These are phyloP conservation scores for Phaseolus lunatus DNA, from an alignment of 306 rosid species.

Conservation along the genomic window DNA sequence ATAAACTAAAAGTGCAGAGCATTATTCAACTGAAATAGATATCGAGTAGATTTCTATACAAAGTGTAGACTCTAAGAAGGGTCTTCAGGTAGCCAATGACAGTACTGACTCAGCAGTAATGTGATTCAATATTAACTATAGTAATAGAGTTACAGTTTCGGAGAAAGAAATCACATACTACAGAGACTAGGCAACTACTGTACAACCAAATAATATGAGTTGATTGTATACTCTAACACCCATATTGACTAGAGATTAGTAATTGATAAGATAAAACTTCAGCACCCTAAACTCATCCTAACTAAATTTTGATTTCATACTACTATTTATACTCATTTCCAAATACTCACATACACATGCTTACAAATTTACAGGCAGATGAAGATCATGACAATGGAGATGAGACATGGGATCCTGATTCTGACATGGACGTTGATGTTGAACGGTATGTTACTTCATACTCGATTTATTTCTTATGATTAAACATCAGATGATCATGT, in stretches of 20 bases:
- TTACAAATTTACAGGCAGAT: constrained; percentile 57
- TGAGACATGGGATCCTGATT: constrained; percentile 73
- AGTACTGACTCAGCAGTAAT: too few relatives aligned
- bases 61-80: too few relatives aligned
- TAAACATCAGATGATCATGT: constrained; percentile 16
- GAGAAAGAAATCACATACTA: too few relatives aligned
- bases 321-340: constrained; percentile 11
- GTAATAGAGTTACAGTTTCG: too few relatives aligned
- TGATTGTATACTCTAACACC: not conserved
- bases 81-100: too few relatives aligned
- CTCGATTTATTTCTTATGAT: constrained; percentile 25
- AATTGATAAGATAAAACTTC: not conserved
- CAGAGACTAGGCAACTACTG: too few relatives aligned
- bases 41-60: not conserved
- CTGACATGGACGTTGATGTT: constrained; percentile 73
- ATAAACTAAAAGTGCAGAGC: not conserved
- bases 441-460: constrained; percentile 62
- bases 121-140: too few relatives aligned
- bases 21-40: not conserved
- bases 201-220: too few relatives aligned
- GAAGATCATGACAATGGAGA: constrained; percentile 73
- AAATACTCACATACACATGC: not conserved
- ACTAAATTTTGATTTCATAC: not conserved
- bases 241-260: not conserved
- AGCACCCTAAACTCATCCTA: not conserved